These are phyloP conservation scores for Kitagawia praeruptora DNA, from an alignment of 129 eudicot genomes.

Conservation along the genomic window DNA sequence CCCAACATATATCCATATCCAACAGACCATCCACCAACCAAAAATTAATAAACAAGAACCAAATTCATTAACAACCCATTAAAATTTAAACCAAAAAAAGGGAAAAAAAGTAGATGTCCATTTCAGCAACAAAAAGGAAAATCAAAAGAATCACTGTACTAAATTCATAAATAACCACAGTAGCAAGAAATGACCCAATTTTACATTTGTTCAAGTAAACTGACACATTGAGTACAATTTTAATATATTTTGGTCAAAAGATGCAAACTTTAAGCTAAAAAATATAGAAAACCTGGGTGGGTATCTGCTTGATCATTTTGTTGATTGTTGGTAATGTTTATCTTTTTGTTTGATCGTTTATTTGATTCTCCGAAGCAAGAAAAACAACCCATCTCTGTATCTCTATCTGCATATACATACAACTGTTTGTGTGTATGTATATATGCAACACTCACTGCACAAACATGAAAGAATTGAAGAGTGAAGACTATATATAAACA, in stretches of 20 bases:
- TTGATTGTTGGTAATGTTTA: constrained; percentile 13
- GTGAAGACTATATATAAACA: background rate
- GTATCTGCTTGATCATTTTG: constrained; percentile 25
- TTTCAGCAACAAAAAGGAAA: background rate
- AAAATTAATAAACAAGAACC: background rate
- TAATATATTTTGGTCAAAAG: background rate
- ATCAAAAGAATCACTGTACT: background rate
- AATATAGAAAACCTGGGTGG: constrained; percentile 24
- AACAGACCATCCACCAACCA: background rate
- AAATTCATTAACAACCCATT: background rate
- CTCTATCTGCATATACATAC: background rate
- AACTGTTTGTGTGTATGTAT: background rate
- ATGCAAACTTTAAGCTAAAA: background rate
- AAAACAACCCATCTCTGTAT: constrained; percentile 7
- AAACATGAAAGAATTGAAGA: background rate
- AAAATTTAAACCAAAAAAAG: background rate
- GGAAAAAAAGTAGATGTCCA: background rate
- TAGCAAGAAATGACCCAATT: background rate
- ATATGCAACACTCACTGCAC: background rate
- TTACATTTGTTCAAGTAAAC: background rate
- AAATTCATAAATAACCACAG: background rate
- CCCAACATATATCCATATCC: background rate
- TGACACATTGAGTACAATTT: background rate
- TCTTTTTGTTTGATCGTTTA: constrained; percentile 11
- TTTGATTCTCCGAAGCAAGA: background rate